These are phyloP conservation scores for Neurospora sp. DNA, from an alignment of 495 filamentous ascomycete species.

Conservation along the genomic window DNA sequence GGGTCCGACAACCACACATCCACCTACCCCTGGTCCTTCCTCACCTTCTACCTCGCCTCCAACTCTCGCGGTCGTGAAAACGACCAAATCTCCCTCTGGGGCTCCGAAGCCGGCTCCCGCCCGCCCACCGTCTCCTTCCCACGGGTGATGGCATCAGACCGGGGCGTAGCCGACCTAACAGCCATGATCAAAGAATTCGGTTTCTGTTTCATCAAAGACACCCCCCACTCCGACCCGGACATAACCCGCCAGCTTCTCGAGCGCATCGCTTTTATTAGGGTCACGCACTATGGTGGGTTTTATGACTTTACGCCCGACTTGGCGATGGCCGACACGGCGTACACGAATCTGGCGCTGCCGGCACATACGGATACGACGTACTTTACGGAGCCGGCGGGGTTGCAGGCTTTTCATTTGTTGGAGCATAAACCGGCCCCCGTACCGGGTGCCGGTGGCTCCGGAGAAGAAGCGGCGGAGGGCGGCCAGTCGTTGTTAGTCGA, in stretches of 20 bases:
- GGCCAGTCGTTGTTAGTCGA: conserved; percentile 74
- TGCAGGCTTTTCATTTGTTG: conserved; percentile 85
- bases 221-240: conserved; percentile 54
- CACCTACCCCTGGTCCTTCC: conserved; percentile 42
- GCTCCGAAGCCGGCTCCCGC: conserved; percentile 19
- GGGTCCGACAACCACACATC: conserved; percentile 45
- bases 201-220: conserved; percentile 59
- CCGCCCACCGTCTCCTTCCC: conserved; percentile 48
- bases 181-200: conserved; percentile 43
- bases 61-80: conserved; percentile 2
- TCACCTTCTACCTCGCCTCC: conserved; percentile 34
- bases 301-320: conserved; percentile 91
- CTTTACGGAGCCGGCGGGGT: conserved; percentile 78
- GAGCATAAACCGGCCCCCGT: conserved; percentile 43
- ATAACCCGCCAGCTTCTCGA: conserved; percentile 62
- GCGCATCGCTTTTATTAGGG: conserved; percentile 70
- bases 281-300: conserved; percentile 90
- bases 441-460: not conserved
- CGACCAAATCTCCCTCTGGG: conserved; percentile 4
- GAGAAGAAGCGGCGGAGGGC: conserved; percentile 39
- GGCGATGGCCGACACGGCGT: conserved; percentile 83
- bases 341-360: conserved; percentile 65
- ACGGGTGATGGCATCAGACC: conserved; percentile 42
- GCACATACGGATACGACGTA: conserved; percentile 92
- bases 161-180: conserved; percentile 24